Evolutionary conservation across 768 basidiomycete genomes (phyloP).

Genomic region (Termitomyces sp.): DNA sequence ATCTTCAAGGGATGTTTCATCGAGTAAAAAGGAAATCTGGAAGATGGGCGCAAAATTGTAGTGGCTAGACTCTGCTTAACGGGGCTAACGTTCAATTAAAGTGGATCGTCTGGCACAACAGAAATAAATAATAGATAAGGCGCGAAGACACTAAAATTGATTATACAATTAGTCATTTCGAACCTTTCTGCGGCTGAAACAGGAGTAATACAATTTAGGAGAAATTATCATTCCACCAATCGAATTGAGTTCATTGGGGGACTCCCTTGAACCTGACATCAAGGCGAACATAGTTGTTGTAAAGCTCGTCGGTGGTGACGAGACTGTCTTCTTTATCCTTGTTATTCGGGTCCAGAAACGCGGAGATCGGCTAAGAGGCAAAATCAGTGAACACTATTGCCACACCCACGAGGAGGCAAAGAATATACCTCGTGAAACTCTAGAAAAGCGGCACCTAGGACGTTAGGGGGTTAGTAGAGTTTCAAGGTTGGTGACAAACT

Average conservation of each 20-base stretch:
- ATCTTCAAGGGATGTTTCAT: neutral
- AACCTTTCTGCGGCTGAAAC: neutral
- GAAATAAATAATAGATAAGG: neutral
- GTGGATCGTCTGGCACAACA: too few relatives aligned
- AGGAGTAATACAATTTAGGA: neutral
- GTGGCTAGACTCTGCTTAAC: too few relatives aligned
- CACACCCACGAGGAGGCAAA: neutral
- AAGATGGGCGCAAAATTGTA: too few relatives aligned
- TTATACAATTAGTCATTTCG: neutral
- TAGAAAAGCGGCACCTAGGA: constrained; percentile 54
- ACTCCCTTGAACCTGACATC: constrained; percentile 38
- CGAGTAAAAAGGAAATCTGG: neutral
- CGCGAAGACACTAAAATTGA: neutral
- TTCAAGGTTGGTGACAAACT: neutral
- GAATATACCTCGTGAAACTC: constrained; percentile 59
- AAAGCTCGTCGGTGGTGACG: constrained; percentile 64
- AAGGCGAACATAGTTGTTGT: constrained; percentile 64
- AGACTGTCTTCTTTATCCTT: constrained; percentile 59
- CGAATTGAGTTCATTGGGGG: neutral
- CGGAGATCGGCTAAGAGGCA: constrained; percentile 45
- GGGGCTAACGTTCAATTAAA: too few relatives aligned
- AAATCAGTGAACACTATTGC: constrained; percentile 3
- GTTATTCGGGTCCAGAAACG: constrained; percentile 56
- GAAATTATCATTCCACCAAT: neutral
- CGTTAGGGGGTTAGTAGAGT: constrained; percentile 2